Conservation (phyloP, 495 filamentous ascomycete genomes). For the Hypomontagnella submonticulosa region DNA sequence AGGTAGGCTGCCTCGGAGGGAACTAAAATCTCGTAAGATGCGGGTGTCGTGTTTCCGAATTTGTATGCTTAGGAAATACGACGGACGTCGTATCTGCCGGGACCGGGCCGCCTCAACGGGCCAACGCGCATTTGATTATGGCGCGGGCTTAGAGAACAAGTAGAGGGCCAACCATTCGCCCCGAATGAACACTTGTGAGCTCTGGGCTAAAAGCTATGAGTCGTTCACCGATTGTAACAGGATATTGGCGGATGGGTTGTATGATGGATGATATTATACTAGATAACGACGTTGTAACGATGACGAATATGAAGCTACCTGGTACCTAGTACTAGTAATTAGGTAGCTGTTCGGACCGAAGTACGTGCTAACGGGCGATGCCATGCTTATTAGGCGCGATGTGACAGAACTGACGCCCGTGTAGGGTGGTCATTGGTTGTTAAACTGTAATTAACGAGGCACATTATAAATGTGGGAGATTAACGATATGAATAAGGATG, state of each 20-base stretch:
- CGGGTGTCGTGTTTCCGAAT: slow-evolving; percentile 36
- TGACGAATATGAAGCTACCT: slow-evolving; percentile 1
- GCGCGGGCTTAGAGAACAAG: slow-evolving; percentile 31
- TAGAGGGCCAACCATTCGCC: slow-evolving; percentile 1
- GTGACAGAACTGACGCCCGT: slow-evolving; percentile 10
- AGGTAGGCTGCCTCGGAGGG: slow-evolving; percentile 38
- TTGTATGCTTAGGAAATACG: slow-evolving; percentile 34
- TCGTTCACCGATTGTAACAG: slow-evolving; percentile 7
- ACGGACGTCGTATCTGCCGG: slow-evolving; percentile 43
- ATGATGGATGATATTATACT: not conserved
- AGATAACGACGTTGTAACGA: too few relatives aligned
- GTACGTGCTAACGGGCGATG: slow-evolving; percentile 14
- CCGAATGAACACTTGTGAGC: not conserved
- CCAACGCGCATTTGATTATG: slow-evolving; percentile 38
- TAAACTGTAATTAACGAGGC: slow-evolving; percentile 29
- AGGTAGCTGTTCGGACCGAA: slow-evolving; percentile 33
- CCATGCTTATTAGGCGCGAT: slow-evolving; percentile 35
- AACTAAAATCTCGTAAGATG: slow-evolving; percentile 37
- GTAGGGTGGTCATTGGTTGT: slow-evolving; percentile 34
- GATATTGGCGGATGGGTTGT: slow-evolving; percentile 5
- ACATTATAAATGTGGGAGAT: slow-evolving; percentile 10
- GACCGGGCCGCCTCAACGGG: slow-evolving; percentile 43
- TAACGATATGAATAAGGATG: slow-evolving; percentile 4
- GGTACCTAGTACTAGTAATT: not conserved
- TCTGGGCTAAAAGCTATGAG: not conserved